These are phyloP conservation scores for Aspergillus floridensis DNA, from an alignment of 2,329 filamentous ascomycete species.

Conservation along the genomic window DNA sequence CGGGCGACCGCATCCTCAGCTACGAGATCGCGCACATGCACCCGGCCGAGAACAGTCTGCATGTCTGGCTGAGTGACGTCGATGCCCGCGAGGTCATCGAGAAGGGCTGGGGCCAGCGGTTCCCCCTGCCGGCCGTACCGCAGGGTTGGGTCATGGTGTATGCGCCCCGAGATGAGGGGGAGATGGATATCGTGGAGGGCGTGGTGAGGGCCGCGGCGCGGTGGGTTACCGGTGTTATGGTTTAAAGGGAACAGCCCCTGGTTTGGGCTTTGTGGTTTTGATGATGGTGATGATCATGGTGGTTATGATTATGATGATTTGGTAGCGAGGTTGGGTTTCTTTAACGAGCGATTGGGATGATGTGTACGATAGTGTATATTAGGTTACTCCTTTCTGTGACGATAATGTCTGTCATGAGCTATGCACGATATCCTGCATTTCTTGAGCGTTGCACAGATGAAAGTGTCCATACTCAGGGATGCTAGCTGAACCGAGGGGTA, in stretches of 20 bases:
- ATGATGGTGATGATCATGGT: too few species aligned
- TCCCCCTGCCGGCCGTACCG: not conserved
- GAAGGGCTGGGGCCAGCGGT: not conserved
- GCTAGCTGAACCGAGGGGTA: too few species aligned
- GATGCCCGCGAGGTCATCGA: not conserved
- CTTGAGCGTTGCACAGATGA: too few species aligned
- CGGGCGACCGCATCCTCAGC: not conserved
- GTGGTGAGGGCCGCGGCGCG: not conserved
- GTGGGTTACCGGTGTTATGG: not conserved
- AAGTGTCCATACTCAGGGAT: too few species aligned
- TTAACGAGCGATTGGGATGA: too few species aligned
- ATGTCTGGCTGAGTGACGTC: constrained; percentile 1
- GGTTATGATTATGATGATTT: too few species aligned
- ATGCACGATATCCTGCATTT: too few species aligned
- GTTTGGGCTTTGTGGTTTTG: too few species aligned
- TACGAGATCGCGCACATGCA: constrained; percentile 1
- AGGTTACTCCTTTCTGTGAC: too few species aligned
- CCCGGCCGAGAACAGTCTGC: not conserved
- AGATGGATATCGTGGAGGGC: not conserved
- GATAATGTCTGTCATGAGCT: too few species aligned
- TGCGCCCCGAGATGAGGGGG: not conserved
- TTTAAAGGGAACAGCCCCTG: not conserved
- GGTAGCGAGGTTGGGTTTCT: too few species aligned
- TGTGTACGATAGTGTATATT: too few species aligned
- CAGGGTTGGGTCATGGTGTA: not conserved